phyloP scores from a whole-genome alignment of 768 basidiomycete species.

The Mycena maculata region DNA sequence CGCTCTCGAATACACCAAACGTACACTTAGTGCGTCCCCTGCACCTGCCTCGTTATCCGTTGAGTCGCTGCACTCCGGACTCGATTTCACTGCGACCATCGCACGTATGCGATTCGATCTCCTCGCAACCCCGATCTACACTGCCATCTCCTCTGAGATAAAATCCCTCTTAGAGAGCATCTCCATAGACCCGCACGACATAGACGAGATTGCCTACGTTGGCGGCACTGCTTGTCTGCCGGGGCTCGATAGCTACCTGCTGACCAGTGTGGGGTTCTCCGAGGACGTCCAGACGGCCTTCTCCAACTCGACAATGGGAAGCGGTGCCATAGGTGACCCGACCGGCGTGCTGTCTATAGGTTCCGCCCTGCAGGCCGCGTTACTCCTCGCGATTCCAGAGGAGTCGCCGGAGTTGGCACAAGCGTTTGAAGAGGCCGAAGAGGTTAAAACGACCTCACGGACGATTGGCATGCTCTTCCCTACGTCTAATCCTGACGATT shows the following conservation, averaged over 20 bases:
- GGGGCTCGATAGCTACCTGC: constrained; percentile 74
- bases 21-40: constrained; percentile 87
- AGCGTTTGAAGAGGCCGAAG: constrained; percentile 61
- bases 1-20: constrained; percentile 94
- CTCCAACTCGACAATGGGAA: constrained; percentile 71
- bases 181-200: constrained; percentile 69
- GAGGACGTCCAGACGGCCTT: constrained; percentile 77
- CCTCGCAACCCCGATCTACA: constrained; percentile 70
- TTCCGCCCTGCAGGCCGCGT: constrained; percentile 78
- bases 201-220: constrained; percentile 85
- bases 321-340: constrained; percentile 81
- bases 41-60: constrained; percentile 93
- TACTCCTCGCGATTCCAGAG: constrained; percentile 63
- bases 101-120: constrained; percentile 72
- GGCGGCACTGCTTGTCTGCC: constrained; percentile 82
- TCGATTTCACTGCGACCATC: constrained; percentile 85
- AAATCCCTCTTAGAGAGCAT: constrained; percentile 63
- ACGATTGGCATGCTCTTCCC: constrained; percentile 79
- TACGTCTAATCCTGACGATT: constrained; percentile 49
- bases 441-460: constrained; percentile 66
- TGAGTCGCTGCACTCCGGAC: constrained; percentile 92
- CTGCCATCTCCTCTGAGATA: constrained; percentile 62
- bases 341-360: constrained; percentile 82
- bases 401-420: constrained; percentile 61
- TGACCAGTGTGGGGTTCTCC: constrained; percentile 60